Evolutionary conservation across 2,329 filamentous ascomycete genomes (phyloP), one percentile per base, ranked within the genome.

Genomic region (Paracamarosporium sp.): DNA sequence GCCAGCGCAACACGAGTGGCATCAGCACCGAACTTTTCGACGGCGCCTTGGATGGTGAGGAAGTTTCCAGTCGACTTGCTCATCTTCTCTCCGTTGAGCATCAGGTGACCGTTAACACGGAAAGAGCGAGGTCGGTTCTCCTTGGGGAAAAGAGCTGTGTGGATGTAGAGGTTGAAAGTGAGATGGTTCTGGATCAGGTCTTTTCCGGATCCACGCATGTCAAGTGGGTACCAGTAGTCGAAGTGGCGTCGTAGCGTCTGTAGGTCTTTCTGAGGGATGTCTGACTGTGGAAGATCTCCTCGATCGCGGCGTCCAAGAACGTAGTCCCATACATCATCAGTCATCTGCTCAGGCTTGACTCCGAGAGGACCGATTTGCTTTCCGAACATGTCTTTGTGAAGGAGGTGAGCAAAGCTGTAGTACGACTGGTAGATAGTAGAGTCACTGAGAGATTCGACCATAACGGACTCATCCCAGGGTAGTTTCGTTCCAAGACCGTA

Each of bases 31-130:
- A 95, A 99, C 78, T 99, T 99, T 68, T 88, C 85, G 13, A 94
- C 90, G 28, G 93, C 86, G 61, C 97, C 91, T 53, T 88, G 86
- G 51, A 98, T 83, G 11, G 95, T 98, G 76, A 99, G 84, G 83
- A 99, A 99, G 81, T 98, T 99, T 61, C 95, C 95, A 0, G 93
- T 97, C 53, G 90, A 94, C 83, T 99, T 99, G 76, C 88, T 90
- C 95, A 99, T 99, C 86, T 99, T 99, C 76, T 97, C 92, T 48
- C 94, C 94, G 76, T 99, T 99, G 63, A 99, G 84, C 77, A 96
- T 87, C 70, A 98, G 81, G 79, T 98, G 94, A 1, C 95, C 95
- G 73, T 99, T 99, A 61, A 91, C 89, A 64, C 95, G 90, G 65
- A 98, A 85, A 61, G 88, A 88, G 50, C 85, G 86, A 11, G 95